A percentile compares a stretch with the other conserved stretches of the same genome.
These are phyloP conservation scores for Phytophthora megakarya DNA, from an alignment of 352 stramenopile species.

Conservation along the genomic window DNA sequence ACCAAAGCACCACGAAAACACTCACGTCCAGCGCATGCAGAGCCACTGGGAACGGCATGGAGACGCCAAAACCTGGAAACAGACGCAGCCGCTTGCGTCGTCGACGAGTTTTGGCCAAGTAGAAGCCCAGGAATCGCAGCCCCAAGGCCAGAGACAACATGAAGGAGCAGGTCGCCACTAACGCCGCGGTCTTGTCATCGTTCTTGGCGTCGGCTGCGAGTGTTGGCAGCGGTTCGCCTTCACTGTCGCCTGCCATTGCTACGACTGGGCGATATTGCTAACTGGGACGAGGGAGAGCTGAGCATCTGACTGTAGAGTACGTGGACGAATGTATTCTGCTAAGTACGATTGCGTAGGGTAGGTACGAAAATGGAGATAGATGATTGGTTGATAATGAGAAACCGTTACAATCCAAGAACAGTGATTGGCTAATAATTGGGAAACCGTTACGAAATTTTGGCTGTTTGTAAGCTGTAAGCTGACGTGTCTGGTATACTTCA, in stretches of 20 bases:
- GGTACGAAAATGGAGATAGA: background rate
- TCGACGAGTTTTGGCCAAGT: slow-evolving; percentile 36
- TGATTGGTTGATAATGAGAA: background rate
- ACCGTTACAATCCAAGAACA: too few species aligned
- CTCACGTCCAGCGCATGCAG: slow-evolving; percentile 71
- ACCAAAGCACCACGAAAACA: slow-evolving; percentile 78
- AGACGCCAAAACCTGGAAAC: slow-evolving; percentile 19
- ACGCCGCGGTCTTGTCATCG: slow-evolving; percentile 56
- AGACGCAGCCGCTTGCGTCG: slow-evolving; percentile 29
- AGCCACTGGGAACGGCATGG: slow-evolving; percentile 31
- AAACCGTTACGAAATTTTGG: slow-evolving; percentile 1
- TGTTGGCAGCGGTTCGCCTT: slow-evolving; percentile 22
- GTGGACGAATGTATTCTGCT: background rate
- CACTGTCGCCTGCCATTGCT: slow-evolving; percentile 20
- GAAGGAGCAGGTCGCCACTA: slow-evolving; percentile 61
- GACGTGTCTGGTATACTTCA: too few species aligned
- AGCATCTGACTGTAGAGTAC: slow-evolving; percentile 4
- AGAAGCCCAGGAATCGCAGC: slow-evolving; percentile 45
- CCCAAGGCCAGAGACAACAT: slow-evolving; percentile 61
- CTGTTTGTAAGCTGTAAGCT: too few species aligned
- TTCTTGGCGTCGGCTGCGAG: slow-evolving; percentile 18
- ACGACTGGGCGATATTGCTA: slow-evolving; percentile 21
- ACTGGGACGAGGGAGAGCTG: slow-evolving; percentile 12
- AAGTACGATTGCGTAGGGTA: background rate
- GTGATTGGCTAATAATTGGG: background rate